phyloP scores from a whole-genome alignment of 208 protist species.

The Sergeia podlipaevii region DNA sequence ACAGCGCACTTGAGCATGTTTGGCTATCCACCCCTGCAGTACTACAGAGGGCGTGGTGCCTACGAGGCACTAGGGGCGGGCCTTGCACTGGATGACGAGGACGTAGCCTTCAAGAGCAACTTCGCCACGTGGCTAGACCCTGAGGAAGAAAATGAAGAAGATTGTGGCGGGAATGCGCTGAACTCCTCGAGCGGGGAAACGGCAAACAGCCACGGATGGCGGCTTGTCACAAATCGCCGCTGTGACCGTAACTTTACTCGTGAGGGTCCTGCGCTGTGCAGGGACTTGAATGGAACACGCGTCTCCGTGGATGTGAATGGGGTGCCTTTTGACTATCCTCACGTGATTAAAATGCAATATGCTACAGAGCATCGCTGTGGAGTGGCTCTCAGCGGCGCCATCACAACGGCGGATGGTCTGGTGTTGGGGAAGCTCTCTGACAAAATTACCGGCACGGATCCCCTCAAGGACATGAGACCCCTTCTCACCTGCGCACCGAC shows the following conservation, averaged over 20 bases:
- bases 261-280: slow-evolving; percentile 52
- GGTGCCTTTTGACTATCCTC: slow-evolving; percentile 34
- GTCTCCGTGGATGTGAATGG: slow-evolving; percentile 30
- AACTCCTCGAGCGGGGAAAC: no score
- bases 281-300: slow-evolving; percentile 33
- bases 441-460: slow-evolving; percentile 66
- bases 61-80: slow-evolving; percentile 66
- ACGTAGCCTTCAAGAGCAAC: slow-evolving; percentile 77
- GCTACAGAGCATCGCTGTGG: slow-evolving; percentile 75
- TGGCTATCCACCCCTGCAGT: slow-evolving; percentile 50
- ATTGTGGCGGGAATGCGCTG: no score
- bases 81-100: slow-evolving; percentile 45
- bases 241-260: slow-evolving; percentile 68
- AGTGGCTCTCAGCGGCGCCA: slow-evolving; percentile 49
- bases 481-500: slow-evolving; percentile 47
- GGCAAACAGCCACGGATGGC: no score
- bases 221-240: slow-evolving; percentile 49
- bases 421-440: slow-evolving; percentile 37
- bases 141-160: slow-evolving; percentile 8
- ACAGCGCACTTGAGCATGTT: slow-evolving; percentile 74
- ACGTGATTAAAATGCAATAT: slow-evolving; percentile 53
- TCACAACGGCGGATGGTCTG: not conserved
- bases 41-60: slow-evolving; percentile 66
- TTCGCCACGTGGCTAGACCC: slow-evolving; percentile 48
- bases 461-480: slow-evolving; percentile 39